Evolutionary conservation across 1,139 yeast genomes (phyloP).

Genomic region (Ogataea hybrid): DNA sequence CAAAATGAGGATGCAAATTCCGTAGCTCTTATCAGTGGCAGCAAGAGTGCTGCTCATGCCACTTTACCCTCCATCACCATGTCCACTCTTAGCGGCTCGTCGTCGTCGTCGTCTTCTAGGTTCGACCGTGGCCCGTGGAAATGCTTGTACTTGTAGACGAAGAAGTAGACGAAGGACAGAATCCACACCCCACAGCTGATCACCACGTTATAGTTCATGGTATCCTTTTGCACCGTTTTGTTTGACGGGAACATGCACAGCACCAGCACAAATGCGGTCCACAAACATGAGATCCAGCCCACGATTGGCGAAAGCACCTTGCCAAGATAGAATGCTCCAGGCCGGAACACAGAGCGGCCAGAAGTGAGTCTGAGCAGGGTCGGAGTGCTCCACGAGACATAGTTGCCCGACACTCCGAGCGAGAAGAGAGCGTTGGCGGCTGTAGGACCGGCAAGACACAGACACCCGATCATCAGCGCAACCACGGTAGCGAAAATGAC

Average conservation of each 20-base stretch:
- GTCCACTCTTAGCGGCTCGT: neutral
- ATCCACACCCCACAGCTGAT: slow-evolving; percentile 48
- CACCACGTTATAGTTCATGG: slow-evolving; percentile 59
- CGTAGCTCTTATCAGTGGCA: neutral
- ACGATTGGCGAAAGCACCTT: slow-evolving; percentile 29
- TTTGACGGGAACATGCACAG: slow-evolving; percentile 39
- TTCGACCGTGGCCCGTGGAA: slow-evolving; percentile 48
- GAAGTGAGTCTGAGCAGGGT: slow-evolving; percentile 46
- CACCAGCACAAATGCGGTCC: slow-evolving; percentile 38
- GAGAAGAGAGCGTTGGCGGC: slow-evolving; percentile 61
- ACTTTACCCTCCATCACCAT: neutral
- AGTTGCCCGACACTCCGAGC: slow-evolving; percentile 45
- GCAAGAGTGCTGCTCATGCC: neutral
- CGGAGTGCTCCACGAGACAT: slow-evolving; percentile 59
- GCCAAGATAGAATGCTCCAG: slow-evolving; percentile 37
- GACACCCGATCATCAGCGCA: slow-evolving; percentile 51
- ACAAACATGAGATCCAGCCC: slow-evolving; percentile 38
- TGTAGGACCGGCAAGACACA: slow-evolving; percentile 56
- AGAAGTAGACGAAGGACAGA: slow-evolving; percentile 42
- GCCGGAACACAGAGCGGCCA: slow-evolving; percentile 38
- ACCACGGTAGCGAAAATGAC: slow-evolving; percentile 51
- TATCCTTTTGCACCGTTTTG: slow-evolving; percentile 35
- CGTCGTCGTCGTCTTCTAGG: slow-evolving; percentile 21
- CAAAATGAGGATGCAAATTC: neutral
- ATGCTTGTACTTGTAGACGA: slow-evolving; percentile 42